Evolutionary conservation across 1,284 basidiomycete genomes (phyloP).

Genomic region (Microbotryum violaceum): DNA sequence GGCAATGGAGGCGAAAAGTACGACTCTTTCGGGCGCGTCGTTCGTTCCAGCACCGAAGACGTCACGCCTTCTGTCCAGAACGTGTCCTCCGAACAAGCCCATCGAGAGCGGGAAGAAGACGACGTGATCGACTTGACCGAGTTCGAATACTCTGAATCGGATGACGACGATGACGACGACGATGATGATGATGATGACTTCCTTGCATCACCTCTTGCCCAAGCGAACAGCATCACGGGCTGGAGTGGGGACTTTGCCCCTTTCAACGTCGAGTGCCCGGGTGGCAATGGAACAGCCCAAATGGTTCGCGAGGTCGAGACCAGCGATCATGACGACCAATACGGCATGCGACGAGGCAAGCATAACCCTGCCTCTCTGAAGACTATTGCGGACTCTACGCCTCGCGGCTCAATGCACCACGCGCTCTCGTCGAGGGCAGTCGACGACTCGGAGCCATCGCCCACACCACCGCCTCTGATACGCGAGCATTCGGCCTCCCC

Average conservation of each 20-base stretch:
- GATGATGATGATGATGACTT: constrained; percentile 12
- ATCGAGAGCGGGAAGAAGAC: constrained; percentile 18
- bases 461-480: constrained; percentile 3
- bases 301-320: neutral
- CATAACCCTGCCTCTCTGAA: neutral
- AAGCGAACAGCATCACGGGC: constrained; percentile 1
- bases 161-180: constrained; percentile 22
- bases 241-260: constrained; percentile 4
- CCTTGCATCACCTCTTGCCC: neutral
- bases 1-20: constrained; percentile 13
- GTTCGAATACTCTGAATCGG: constrained; percentile 26
- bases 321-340: neutral
- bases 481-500: neutral
- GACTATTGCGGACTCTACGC: constrained; percentile 8
- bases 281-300: neutral
- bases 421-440: neutral
- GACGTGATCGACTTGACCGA: constrained; percentile 25
- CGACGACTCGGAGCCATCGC: constrained; percentile 1
- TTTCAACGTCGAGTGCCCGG: constrained; percentile 7
- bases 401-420: constrained; percentile 1
- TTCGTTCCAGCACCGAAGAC: constrained; percentile 2
- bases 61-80: neutral
- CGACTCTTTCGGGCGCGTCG: constrained; percentile 22
- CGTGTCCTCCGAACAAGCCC: neutral
- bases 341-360: neutral